Evolutionary conservation across 108 stramenopile species (phyloP), one percentile per base, ranked within the genome.

Genomic region (Nannochloropsis oceanica): DNA sequence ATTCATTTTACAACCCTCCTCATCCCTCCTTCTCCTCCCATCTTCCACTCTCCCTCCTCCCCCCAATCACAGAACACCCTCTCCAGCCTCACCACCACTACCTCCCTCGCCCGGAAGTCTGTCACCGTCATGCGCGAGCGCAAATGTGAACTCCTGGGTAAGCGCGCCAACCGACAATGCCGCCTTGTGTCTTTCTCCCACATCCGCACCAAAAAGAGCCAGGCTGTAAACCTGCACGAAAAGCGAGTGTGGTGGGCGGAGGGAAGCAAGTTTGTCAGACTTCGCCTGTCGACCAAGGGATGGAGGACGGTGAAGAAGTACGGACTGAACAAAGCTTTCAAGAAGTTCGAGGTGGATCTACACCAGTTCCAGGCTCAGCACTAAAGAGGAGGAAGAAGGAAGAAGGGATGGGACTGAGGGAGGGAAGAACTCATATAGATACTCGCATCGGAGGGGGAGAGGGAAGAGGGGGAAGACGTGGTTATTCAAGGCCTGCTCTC

Each of bases 301-400:
- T 94, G 96, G 87, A 96, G 95, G 93, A 97, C 97, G 34, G 94
- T 97, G 43, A 93, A 95, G 86, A 96, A 96, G 92, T 92, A 95
- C 86, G 97, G 97, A 86, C 89, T 93, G 42, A 93, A 96, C 88
- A 93, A 95, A 89, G 94, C 95, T 27, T 96, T 96, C 46, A 95
- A 94, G 91, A 96, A 96, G 92, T 96, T 95, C 83, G 94, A 93
- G 43, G 85, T 96, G 79, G 92, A 97, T 85, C 91, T 97, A 84
- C 84, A 83, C 79, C 94, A 96, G 89, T 96, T 94, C 93, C 93
- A 93, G 93, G 84, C 20, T 9, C 59, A 73, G 59, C 59, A 73
- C 0, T 73, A n/a, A 73, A n/a, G 59, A 73, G n/a, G 9, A 73
- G n/a, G 9, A n/a, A 0, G n/a, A n/a, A 73, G 59, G 59, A 3